Conservation (phyloP, 352 stramenopile genomes). For the Globisporangium lucens region DNA sequence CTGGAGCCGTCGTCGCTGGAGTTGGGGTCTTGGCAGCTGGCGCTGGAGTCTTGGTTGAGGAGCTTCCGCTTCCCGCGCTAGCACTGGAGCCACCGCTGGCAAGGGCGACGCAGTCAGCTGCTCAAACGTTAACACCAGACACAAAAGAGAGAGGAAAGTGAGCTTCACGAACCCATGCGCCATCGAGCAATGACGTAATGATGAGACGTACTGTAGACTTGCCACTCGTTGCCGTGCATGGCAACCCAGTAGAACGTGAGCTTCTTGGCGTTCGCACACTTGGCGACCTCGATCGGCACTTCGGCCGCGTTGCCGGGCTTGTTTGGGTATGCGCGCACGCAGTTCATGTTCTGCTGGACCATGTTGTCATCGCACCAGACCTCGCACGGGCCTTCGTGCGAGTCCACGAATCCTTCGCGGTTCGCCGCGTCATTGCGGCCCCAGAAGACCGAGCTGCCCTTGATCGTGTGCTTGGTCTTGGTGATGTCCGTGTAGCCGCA, state of each 20-base stretch:
- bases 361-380: conserved; percentile 42
- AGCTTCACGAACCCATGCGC: no score
- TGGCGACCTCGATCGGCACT: conserved; percentile 35
- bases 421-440: conserved; percentile 20
- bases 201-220: conserved; percentile 47
- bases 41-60: background rate
- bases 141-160: no score
- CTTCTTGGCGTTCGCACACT: conserved; percentile 31
- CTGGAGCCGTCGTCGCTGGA: background rate
- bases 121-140: conserved; percentile 5
- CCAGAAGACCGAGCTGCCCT: conserved; percentile 30
- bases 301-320: conserved; percentile 21
- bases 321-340: conserved; percentile 29
- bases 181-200: no score
- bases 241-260: conserved; percentile 58
- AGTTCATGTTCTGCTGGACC: conserved; percentile 41
- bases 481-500: conserved; percentile 22
- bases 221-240: conserved; percentile 45
- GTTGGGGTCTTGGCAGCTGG: conserved; percentile 4
- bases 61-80: background rate
- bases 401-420: conserved; percentile 31
- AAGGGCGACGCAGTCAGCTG: conserved; percentile 24
- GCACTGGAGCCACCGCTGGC: background rate
- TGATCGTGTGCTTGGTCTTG: conserved; percentile 25
- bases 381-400: conserved; percentile 44